Base-by-base conservation (phyloP, 1,284 basidiomycete species). In the Ustilago nuda region DNA sequence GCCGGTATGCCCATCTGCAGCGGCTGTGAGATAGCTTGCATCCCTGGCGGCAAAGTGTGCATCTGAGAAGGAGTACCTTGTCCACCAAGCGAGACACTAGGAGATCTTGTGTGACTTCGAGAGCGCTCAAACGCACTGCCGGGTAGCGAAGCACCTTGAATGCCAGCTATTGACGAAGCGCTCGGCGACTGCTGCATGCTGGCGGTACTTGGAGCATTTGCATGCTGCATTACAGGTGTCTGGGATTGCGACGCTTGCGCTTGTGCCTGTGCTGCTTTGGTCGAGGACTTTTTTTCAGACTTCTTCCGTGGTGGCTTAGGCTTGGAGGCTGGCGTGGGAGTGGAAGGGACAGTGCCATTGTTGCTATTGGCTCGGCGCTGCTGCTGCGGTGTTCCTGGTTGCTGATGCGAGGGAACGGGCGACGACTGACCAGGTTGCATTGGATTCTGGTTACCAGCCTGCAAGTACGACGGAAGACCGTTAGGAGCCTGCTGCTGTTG, bases 51-150 rank as follows among this genome's bases (percentile, higher is more conserved):
- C 55, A 69, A 41, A 1, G 70, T 53, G 35, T 77, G 70, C 71
- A 77, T 61, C 58, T 77, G 75, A 12, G 75, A 70, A 4, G 75
- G 75, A 17, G 67, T 71, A 8, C 66, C 70, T 45, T 73, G 75
- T 1, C 70, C 67, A 4, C 74, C 74, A 19, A 68, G n/a, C 9
- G 69, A 72, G 9, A 80, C 56, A 51, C 72, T 78, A 0, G 79
- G 79, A 27, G 76, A 79, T 1, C 76, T 64, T 13, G 78, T 80
- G 23, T 80, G 78, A 56, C 78, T 80, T 12, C 79, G 66, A 11
- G 72, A 76, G 32, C 79, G 69, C 43, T 80, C 79, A 12, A 78
- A 78, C 0, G 71, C 75, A 32, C 66, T 66, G 8, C 50, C 46
- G 0, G 70, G 70, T 12, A 77, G 52, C n/a, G 66, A 63, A 1